Evolutionary conservation across 2,329 filamentous ascomycete genomes (phyloP).

Genomic region (Calonectria henricotiae): DNA sequence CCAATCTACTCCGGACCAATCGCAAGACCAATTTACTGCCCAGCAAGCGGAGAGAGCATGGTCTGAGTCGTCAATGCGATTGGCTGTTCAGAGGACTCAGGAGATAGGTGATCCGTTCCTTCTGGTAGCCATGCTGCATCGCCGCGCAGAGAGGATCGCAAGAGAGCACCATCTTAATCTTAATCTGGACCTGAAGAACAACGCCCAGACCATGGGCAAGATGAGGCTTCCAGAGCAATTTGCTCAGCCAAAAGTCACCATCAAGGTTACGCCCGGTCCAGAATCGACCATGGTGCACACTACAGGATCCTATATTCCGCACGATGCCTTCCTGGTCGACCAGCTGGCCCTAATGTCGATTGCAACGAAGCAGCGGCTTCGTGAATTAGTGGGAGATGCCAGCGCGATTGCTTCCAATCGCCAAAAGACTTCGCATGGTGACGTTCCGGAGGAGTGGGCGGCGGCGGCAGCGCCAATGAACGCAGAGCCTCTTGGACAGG

Average conservation of each 20-base stretch:
- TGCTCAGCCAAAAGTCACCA: slow-evolving; percentile 69
- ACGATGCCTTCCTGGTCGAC: slow-evolving; percentile 84
- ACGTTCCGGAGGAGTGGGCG: slow-evolving; percentile 83
- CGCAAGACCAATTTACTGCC: slow-evolving; percentile 77
- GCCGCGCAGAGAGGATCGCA: slow-evolving; percentile 72
- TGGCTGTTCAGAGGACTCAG: slow-evolving; percentile 75
- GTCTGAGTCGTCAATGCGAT: slow-evolving; percentile 75
- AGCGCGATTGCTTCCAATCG: slow-evolving; percentile 79
- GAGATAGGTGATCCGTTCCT: slow-evolving; percentile 85
- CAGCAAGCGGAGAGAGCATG: slow-evolving; percentile 78
- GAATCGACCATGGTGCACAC: slow-evolving; percentile 77
- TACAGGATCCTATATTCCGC: slow-evolving; percentile 80
- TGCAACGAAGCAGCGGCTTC: slow-evolving; percentile 84
- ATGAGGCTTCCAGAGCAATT: slow-evolving; percentile 68
- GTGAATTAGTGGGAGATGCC: slow-evolving; percentile 84
- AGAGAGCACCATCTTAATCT: slow-evolving; percentile 72
- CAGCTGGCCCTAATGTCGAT: slow-evolving; percentile 88
- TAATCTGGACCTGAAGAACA: slow-evolving; percentile 71
- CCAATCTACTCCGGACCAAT: slow-evolving; percentile 61
- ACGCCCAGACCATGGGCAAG: slow-evolving; percentile 63
- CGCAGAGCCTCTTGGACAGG: slow-evolving; percentile 58
- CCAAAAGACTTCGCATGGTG: slow-evolving; percentile 84
- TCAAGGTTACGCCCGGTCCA: slow-evolving; percentile 71
- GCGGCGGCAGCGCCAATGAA: slow-evolving; percentile 76
- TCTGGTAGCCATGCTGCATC: slow-evolving; percentile 74